Evolutionary conservation across 2,329 filamentous ascomycete genomes (phyloP), one percentile per base, ranked within the genome.

Genomic region (Aspergillus japonicus): DNA sequence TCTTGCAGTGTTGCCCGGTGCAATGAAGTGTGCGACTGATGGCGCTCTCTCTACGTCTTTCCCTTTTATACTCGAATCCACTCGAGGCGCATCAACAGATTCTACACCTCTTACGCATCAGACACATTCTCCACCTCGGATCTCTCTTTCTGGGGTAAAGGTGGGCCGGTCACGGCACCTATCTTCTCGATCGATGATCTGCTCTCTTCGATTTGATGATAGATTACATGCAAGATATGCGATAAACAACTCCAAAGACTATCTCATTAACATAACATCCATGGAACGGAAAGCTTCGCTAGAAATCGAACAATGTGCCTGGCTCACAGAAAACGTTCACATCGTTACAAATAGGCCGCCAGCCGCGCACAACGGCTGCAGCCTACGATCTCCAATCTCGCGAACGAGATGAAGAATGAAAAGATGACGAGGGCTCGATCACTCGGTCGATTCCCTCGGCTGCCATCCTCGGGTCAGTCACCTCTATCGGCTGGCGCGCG

Each of bases 401-500:
- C 33, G 54, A 47, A 44, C 31, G 42, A 29, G 33, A 58, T 50
- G 47, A 56, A 54, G 62, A 63, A 58, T 53, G 51, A 60, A 51
- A 59, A 53, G 57, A 48, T 24, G 39, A 14, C 10, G 16, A n/a
- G 39, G 39, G 16, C 56, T 52, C 33, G 14, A 35, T 12, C 12
- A 50, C 50, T 57, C 50, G 47, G 53, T 29, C 56, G 35, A 39
- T 47, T 48, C 23, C 47, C 50, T 35, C n/a, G 21, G 50, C 21
- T 23, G 29, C 19, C 21, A 12, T 35, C 48, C 21, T 21, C 12
- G 42, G 24, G n/a, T 47, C 51, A 47, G 42, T 14, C 16, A 10
- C 4, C 14, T 47, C 86, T 79, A 92, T 79, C 88, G 88, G 73
- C 84, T 91, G 64, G 92, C 89, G 75, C 91, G 90, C 68, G 92